These are phyloP conservation scores for Elymus sibiricus DNA, from an alignment of 176 grass and related monocot species.

Conservation along the genomic window DNA sequence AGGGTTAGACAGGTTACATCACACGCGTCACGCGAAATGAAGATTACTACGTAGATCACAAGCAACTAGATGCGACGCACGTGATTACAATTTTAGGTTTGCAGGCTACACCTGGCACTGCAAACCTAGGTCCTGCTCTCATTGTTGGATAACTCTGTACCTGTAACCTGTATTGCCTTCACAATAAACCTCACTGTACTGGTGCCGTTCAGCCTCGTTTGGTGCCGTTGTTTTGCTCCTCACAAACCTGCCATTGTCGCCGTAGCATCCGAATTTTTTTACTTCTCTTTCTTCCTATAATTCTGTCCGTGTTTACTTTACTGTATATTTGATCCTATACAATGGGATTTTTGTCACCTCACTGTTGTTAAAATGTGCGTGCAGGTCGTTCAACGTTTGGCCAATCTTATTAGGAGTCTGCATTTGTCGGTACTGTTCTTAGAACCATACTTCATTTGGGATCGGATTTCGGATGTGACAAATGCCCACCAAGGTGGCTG, in stretches of 20 bases:
- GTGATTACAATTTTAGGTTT: background rate
- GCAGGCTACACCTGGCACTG: background rate
- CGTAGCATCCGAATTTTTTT: background rate
- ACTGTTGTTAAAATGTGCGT: background rate
- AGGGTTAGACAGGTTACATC: too few species aligned
- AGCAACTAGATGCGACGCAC: background rate
- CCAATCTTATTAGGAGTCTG: background rate
- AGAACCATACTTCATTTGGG: constrained; percentile 21
- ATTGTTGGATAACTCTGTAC: background rate
- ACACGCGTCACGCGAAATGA: too few species aligned
- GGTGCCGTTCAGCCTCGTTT: background rate
- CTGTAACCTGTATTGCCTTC: background rate
- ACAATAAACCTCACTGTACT: background rate
- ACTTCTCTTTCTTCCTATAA: background rate
- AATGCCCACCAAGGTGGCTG: constrained; percentile 69
- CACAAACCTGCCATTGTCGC: background rate
- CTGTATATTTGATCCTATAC: background rate
- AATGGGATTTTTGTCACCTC: background rate
- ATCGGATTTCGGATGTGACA: constrained; percentile 59
- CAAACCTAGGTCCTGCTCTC: background rate
- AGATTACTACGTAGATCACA: background rate
- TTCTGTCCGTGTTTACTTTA: background rate
- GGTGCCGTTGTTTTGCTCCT: background rate
- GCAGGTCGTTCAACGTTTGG: constrained; percentile 17
- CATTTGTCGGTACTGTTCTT: constrained; percentile 16